A percentile compares a stretch with the other conserved stretches of the same genome.
Conservation (phyloP, 2,329 filamentous ascomycete species). For the Neospermospora avenae region DNA sequence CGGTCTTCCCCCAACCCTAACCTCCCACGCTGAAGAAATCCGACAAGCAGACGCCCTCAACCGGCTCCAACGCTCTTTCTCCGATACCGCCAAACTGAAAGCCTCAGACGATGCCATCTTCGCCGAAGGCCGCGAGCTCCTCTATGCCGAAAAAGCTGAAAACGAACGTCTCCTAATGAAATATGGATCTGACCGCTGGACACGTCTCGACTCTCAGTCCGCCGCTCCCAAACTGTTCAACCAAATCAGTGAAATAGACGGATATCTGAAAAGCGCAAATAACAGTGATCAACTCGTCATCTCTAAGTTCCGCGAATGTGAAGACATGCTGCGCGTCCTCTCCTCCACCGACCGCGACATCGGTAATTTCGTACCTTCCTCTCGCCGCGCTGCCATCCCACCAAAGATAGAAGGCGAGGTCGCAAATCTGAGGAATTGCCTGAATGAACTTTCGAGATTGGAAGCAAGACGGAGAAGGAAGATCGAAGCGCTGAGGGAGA, state of each 20-base stretch:
- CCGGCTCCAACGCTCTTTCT: conserved; percentile 72
- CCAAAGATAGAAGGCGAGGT: conserved; percentile 78
- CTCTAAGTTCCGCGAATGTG: conserved; percentile 73
- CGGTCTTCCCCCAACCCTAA: conserved; percentile 77
- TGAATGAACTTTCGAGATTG: conserved; percentile 81
- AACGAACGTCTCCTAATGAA: conserved; percentile 72
- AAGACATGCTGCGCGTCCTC: conserved; percentile 71
- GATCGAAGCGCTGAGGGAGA: conserved; percentile 74
- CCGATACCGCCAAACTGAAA: conserved; percentile 88
- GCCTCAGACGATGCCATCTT: conserved; percentile 74
- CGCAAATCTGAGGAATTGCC: conserved; percentile 69
- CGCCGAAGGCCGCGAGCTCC: conserved; percentile 74
- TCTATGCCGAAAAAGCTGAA: conserved; percentile 78
- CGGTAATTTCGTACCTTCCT: conserved; percentile 86
- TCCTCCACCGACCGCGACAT: conserved; percentile 76
- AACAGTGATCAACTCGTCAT: conserved; percentile 62
- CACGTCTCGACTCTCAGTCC: conserved; percentile 62
- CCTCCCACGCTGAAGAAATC: conserved; percentile 91
- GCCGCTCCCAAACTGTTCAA: conserved; percentile 51
- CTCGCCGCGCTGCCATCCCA: conserved; percentile 73
- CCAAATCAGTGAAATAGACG: conserved; percentile 66
- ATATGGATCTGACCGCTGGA: conserved; percentile 87
- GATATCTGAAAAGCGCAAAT: conserved; percentile 74
- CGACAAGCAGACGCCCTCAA: conserved; percentile 84
- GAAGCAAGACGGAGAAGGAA: conserved; percentile 78